These are phyloP conservation scores for Groenewaldozyma auringiensis DNA, from an alignment of 1,139 yeast genomes.

Conservation along the genomic window DNA sequence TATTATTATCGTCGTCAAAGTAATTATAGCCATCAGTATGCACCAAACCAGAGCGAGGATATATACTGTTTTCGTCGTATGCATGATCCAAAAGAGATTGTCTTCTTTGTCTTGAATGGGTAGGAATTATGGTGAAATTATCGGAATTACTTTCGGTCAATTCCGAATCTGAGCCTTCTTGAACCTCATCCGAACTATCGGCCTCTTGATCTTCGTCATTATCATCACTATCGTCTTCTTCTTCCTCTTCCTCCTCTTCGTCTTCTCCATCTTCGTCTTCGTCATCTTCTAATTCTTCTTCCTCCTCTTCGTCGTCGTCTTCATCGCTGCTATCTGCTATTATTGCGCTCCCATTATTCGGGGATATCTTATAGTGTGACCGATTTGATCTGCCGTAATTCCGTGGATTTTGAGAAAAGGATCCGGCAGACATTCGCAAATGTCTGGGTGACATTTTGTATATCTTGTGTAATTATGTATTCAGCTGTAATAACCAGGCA, in stretches of 20 bases:
- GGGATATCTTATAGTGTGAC: conserved; percentile 8
- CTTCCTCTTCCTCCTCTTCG: conserved; percentile 12
- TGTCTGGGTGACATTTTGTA: neutral
- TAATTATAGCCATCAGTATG: neutral
- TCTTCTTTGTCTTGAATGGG: conserved; percentile 1
- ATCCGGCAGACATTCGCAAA: neutral
- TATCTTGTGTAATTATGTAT: no score
- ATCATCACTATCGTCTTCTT: conserved; percentile 11
- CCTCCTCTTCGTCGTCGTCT: conserved; percentile 6
- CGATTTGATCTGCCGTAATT: neutral
- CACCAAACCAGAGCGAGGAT: conserved; percentile 8
- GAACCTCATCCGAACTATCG: conserved; percentile 6
- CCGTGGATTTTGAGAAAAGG: neutral
- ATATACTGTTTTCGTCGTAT: conserved; percentile 5
- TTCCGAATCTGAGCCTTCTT: neutral
- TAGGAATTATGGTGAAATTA: neutral
- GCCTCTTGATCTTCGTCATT: conserved; percentile 12
- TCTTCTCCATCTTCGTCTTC: conserved; percentile 12
- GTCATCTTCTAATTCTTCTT: conserved; percentile 10
- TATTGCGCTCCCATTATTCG: neutral
- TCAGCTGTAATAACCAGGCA: no score
- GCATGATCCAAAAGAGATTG: conserved; percentile 11
- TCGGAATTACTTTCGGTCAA: conserved; percentile 1
- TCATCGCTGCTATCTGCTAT: conserved; percentile 11
- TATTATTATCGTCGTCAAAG: conserved; percentile 10